Evolutionary conservation across 768 basidiomycete genomes (phyloP), one percentile per base, ranked within the genome.

Genomic region (Auricularia auricula-judae): DNA sequence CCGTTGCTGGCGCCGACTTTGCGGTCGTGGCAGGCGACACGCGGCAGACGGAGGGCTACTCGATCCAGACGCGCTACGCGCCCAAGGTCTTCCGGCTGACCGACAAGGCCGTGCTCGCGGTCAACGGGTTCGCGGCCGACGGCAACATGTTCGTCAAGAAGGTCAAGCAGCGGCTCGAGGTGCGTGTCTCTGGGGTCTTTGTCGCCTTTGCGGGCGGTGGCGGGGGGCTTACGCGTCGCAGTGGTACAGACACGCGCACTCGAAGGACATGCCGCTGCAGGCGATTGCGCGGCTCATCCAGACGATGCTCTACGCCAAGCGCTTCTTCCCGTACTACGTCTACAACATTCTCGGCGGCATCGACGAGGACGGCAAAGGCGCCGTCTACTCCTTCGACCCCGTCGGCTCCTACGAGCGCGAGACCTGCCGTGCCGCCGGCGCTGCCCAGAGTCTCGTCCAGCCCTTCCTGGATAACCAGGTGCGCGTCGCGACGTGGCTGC

Each of bases 341-440:
- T 95, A 92, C 81, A 95, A 95, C 76, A 93, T 98, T 72, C 86
- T 98, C 39, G 92, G 93, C 62, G 94, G 94, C 54, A 92, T 97
- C 67, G 94, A 98, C 74, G 94, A 94, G 72, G 94, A 97, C 73
- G 94, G 94, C 94, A 71, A 69, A 89, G 97, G 97, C 62, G 93
- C 96, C 10, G 95, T 99, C 36, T 99, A 99, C 81, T 98, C 96
- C n/a, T 99, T 97, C 75, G 97, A 99, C 76, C 97, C 97, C 44
- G 93, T 98, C 36, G 97, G 97, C 34, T 94, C 91, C 60, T 99
- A 99, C 75, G 95, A 98, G 77, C 89, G 97, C 66, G 94, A 97
- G 78, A 85, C 91, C 36, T 98, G 95, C 78, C 88, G 97, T 67
- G 95, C 95, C 44, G 94, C 95, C 60, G 97, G 97, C 61, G 89